Conservation (phyloP, 345 rosid species). For the Melaleuca quinquenervia region DNA sequence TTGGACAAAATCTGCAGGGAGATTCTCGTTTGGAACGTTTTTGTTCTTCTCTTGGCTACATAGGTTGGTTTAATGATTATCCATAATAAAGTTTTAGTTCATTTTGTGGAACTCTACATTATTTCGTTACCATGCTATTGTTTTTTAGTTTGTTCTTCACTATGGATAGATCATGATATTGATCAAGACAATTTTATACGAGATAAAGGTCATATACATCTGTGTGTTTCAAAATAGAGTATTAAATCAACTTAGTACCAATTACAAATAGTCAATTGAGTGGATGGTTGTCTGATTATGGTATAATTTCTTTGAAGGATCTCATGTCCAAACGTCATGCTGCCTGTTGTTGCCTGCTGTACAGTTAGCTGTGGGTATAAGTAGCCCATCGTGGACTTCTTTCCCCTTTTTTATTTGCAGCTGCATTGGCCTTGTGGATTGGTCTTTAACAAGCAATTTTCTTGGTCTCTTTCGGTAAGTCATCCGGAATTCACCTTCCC, state of each 20-base stretch:
- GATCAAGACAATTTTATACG: neutral
- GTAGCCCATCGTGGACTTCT: conserved; percentile 51
- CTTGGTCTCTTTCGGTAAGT: conserved; percentile 40
- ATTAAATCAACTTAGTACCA: neutral
- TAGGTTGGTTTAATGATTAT: conserved; percentile 18
- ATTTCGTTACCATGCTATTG: neutral
- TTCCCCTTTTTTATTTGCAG: conserved; percentile 46
- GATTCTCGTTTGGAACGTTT: conserved; percentile 11
- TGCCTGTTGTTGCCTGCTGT: conserved; percentile 32
- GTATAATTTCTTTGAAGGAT: conserved; percentile 24
- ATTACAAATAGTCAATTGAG: neutral
- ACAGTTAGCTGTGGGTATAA: conserved; percentile 41
- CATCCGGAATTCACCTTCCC: neutral
- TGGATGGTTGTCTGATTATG: neutral
- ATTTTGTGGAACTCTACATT: neutral
- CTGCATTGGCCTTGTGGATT: conserved; percentile 35
- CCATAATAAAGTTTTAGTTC: neutral
- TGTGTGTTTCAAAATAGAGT: neutral
- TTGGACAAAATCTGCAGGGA: conserved; percentile 1
- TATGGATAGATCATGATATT: neutral
- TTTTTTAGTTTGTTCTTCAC: neutral
- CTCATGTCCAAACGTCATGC: conserved; percentile 33
- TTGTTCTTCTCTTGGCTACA: conserved; percentile 14
- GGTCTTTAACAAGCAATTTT: conserved; percentile 49
- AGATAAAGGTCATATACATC: neutral